Evolutionary conservation across 257 asterid species (phyloP).

Genomic region (Penstemon newberryi): DNA sequence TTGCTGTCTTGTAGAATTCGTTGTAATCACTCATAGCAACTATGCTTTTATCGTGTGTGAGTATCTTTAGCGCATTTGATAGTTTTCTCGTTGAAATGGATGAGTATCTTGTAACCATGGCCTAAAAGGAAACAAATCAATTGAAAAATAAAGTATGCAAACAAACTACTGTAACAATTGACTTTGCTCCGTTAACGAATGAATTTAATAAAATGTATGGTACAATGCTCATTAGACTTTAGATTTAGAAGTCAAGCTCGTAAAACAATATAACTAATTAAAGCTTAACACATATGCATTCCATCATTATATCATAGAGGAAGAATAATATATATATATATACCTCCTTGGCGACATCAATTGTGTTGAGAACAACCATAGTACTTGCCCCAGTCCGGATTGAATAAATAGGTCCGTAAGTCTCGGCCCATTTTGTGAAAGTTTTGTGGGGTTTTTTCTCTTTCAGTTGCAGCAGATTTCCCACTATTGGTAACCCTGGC

Average conservation of each 20-base stretch:
- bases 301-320: too few species aligned
- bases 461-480: slow-evolving; percentile 65
- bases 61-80: slow-evolving; percentile 55
- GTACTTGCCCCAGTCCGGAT: slow-evolving; percentile 55
- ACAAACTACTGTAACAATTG: too few species aligned
- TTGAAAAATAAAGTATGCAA: too few species aligned
- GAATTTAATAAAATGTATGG: too few species aligned
- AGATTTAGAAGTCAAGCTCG: too few species aligned
- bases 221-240: too few species aligned
- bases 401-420: slow-evolving; percentile 65
- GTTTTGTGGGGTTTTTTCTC: slow-evolving; percentile 76
- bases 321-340: too few species aligned
- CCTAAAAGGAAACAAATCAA: slow-evolving; percentile 35
- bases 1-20: slow-evolving; percentile 51
- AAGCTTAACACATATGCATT: too few species aligned
- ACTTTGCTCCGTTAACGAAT: too few species aligned
- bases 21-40: slow-evolving; percentile 63
- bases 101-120: slow-evolving; percentile 60
- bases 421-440: slow-evolving; percentile 61
- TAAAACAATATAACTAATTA: too few species aligned
- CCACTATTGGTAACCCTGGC: slow-evolving; percentile 64
- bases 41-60: slow-evolving; percentile 49
- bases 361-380: slow-evolving; percentile 55
- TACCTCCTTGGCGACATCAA: slow-evolving; percentile 66
- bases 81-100: slow-evolving; percentile 70